phyloP scores from a whole-genome alignment of 352 stramenopile species.

The Achlya hypogyna region DNA sequence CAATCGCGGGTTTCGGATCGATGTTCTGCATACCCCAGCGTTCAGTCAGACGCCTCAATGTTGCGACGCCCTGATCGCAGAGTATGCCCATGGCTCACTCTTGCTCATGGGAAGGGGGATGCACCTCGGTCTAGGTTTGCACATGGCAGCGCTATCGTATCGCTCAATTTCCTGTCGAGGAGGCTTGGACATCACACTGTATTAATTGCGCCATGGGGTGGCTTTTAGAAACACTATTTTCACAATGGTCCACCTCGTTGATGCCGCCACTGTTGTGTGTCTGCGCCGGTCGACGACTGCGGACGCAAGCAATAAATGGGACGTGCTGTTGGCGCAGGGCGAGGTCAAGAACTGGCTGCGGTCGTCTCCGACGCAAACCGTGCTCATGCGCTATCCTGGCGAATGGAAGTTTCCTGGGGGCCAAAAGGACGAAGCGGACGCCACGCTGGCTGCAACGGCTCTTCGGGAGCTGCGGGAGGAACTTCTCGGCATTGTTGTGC shows the following conservation, averaged over 20 bases:
- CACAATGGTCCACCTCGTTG: conserved; percentile 22
- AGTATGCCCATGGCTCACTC: too few relatives aligned
- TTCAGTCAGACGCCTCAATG: too few relatives aligned
- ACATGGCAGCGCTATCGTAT: too few relatives aligned
- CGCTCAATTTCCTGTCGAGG: too few relatives aligned
- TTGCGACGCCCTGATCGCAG: too few relatives aligned
- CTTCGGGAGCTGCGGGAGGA: conserved; percentile 46
- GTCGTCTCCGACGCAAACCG: conserved; percentile 28
- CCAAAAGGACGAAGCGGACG: conserved; percentile 34
- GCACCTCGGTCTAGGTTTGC: too few relatives aligned
- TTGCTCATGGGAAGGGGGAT: too few relatives aligned
- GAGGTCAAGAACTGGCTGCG: conserved; percentile 65
- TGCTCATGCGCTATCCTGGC: conserved; percentile 54
- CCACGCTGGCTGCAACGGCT: conserved; percentile 29
- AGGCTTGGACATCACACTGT: too few relatives aligned
- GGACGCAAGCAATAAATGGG: conserved; percentile 25
- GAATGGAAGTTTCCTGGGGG: conserved; percentile 62
- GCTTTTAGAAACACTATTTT: too few relatives aligned
- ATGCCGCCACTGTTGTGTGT: conserved; percentile 31
- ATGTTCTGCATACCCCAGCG: too few relatives aligned
- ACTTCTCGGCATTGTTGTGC: conserved; percentile 32
- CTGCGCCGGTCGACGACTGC: conserved; percentile 21
- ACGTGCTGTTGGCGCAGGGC: conserved; percentile 50
- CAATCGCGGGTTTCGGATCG: too few relatives aligned
- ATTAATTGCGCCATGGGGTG: too few relatives aligned